Conservation (phyloP, 371 early-diverging fungal species). For the Mortierella sp. region DNA sequence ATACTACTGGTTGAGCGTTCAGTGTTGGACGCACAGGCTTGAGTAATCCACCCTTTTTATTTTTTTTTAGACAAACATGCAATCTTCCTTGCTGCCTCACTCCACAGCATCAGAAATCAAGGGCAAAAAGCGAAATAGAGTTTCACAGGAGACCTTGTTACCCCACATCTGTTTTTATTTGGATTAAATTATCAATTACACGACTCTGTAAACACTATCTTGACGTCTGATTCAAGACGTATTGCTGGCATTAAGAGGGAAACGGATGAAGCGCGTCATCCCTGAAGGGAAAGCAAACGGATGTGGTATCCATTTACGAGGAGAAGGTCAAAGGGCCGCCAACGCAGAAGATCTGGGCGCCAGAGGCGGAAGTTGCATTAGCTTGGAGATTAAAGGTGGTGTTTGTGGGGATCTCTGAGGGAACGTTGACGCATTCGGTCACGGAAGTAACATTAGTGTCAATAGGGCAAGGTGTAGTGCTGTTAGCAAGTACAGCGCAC, state of each 20-base stretch:
- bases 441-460: constrained; percentile 26
- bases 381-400: constrained; percentile 38
- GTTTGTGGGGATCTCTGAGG: constrained; percentile 47
- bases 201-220: not conserved
- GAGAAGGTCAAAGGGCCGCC: constrained; percentile 46
- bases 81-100: too few relatives aligned
- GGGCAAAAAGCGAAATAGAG: too few relatives aligned
- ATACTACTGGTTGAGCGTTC: too few relatives aligned
- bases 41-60: too few relatives aligned
- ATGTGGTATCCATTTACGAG: constrained; percentile 13
- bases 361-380: constrained; percentile 20
- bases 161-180: not conserved
- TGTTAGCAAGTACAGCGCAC: constrained; percentile 18
- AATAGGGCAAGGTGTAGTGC: constrained; percentile 54
- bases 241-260: not conserved
- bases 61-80: too few relatives aligned
- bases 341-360: constrained; percentile 47
- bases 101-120: too few relatives aligned
- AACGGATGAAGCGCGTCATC: not conserved
- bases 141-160: not conserved
- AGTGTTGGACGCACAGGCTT: too few relatives aligned
- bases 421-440: constrained; percentile 47
- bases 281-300: not conserved
- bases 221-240: not conserved
- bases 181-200: not conserved